phyloP scores from a whole-genome alignment of 2,329 filamentous ascomycete species.

The Epichloe elymi region DNA sequence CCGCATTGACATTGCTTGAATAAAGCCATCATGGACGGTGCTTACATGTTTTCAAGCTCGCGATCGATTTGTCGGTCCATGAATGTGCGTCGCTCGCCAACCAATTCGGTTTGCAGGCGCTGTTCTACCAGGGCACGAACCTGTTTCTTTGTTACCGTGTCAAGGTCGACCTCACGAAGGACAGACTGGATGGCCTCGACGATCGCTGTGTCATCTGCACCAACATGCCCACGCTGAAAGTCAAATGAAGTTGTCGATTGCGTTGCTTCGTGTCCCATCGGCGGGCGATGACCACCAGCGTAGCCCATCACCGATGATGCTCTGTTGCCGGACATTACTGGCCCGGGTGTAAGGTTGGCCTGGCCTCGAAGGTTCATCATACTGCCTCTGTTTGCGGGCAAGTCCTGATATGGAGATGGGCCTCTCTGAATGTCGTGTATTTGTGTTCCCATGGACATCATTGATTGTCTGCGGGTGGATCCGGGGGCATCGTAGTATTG shows the following conservation, averaged over 20 bases:
- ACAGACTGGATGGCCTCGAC: constrained; percentile 74
- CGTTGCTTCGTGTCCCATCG: constrained; percentile 32
- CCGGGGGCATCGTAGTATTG: constrained; percentile 35
- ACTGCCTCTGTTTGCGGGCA: constrained; percentile 40
- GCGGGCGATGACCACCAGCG: constrained; percentile 31
- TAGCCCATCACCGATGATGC: constrained; percentile 36
- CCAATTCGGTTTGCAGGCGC: constrained; percentile 76
- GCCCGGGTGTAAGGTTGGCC: constrained; percentile 32
- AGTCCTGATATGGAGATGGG: constrained; percentile 46
- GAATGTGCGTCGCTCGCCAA: constrained; percentile 75
- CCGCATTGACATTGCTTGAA: not conserved
- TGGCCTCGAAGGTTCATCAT: constrained; percentile 44
- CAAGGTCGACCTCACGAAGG: constrained; percentile 77
- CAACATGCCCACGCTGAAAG: constrained; percentile 45
- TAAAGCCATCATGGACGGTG: not conserved
- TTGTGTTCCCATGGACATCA: constrained; percentile 49
- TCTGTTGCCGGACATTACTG: constrained; percentile 19
- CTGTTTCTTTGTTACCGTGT: constrained; percentile 98
- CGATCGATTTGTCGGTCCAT: constrained; percentile 88
- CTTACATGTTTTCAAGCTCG: constrained; percentile 85
- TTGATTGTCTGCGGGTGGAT: constrained; percentile 54
- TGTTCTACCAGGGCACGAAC: constrained; percentile 84
- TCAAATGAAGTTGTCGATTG: constrained; percentile 43
- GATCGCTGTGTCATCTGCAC: constrained; percentile 69
- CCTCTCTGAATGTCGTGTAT: constrained; percentile 33